These are phyloP conservation scores for Oryza longistaminata DNA, from an alignment of 176 grass and related monocot genomes.

Conservation along the genomic window DNA sequence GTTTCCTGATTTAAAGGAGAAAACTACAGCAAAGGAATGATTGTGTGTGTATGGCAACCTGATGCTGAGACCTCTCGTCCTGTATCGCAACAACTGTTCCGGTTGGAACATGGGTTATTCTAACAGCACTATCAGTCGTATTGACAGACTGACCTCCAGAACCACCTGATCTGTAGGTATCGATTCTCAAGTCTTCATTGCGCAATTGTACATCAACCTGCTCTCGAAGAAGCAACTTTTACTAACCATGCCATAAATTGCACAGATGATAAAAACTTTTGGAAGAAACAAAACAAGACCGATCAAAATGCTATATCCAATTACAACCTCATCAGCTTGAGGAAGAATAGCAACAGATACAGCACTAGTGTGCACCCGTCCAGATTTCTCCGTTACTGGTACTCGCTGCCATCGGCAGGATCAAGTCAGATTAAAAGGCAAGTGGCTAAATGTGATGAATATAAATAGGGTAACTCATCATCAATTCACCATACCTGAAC, in stretches of 20 bases:
- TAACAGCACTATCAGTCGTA: conserved; percentile 93
- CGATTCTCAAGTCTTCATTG: conserved; percentile 90
- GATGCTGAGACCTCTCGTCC: conserved; percentile 98
- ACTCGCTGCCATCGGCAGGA: conserved; percentile 58
- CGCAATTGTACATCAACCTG: conserved; percentile 88
- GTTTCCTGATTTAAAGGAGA: background rate
- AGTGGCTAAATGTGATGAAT: background rate
- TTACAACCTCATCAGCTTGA: conserved; percentile 85
- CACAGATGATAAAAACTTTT: background rate
- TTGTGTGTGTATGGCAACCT: conserved; percentile 41
- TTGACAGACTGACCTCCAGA: conserved; percentile 91
- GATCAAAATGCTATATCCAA: conserved; percentile 20
- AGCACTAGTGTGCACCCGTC: conserved; percentile 92
- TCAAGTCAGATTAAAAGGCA: conserved; percentile 5
- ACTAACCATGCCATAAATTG: conserved; percentile 1
- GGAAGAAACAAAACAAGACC: background rate
- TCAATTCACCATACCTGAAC: conserved; percentile 63
- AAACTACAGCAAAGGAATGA: background rate
- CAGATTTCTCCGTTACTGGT: conserved; percentile 91
- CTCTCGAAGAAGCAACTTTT: conserved; percentile 23
- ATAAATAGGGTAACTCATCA: background rate
- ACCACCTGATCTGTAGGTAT: conserved; percentile 89
- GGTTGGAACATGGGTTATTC: conserved; percentile 89
- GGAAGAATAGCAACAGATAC: conserved; percentile 94
- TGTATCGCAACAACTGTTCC: conserved; percentile 89